Conservation (phyloP, 305 asterid species). For the Rubia occidens region DNA sequence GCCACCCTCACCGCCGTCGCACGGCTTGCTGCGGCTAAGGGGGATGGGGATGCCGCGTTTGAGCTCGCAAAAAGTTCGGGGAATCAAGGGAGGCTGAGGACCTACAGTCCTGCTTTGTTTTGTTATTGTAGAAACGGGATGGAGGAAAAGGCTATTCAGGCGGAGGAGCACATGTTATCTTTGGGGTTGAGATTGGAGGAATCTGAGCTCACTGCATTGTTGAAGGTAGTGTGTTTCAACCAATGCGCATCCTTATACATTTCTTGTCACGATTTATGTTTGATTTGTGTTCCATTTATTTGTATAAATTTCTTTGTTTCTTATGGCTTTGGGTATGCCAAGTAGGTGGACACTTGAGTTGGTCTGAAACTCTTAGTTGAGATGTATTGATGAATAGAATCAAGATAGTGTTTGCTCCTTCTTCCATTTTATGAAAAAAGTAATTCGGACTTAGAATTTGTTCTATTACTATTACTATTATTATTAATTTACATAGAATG, state of each 20-base stretch:
- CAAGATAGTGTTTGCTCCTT: background rate
- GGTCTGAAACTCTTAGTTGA: background rate
- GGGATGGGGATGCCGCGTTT: constrained; percentile 68
- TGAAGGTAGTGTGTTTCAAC: constrained; percentile 35
- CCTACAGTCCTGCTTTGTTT: constrained; percentile 66
- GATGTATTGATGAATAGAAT: background rate
- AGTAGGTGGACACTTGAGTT: background rate
- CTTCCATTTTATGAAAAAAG: background rate
- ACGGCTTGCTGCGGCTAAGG: constrained; percentile 70
- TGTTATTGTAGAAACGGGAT: constrained; percentile 49
- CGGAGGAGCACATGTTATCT: constrained; percentile 51
- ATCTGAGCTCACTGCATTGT: constrained; percentile 63
- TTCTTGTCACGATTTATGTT: background rate
- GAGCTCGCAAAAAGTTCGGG: constrained; percentile 65
- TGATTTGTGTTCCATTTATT: background rate
- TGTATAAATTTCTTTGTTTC: background rate
- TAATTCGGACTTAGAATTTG: background rate
- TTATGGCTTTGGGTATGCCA: background rate
- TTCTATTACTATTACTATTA: background rate
- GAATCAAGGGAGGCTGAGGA: constrained; percentile 51
- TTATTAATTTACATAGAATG: background rate
- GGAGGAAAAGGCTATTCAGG: constrained; percentile 70
- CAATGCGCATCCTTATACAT: too few relatives aligned
- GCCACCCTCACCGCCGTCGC: constrained; percentile 78
- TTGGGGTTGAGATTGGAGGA: constrained; percentile 68